Evolutionary conservation across 169 alveolate genomes (phyloP).

Genomic region (Cardiosporidium cionae): DNA sequence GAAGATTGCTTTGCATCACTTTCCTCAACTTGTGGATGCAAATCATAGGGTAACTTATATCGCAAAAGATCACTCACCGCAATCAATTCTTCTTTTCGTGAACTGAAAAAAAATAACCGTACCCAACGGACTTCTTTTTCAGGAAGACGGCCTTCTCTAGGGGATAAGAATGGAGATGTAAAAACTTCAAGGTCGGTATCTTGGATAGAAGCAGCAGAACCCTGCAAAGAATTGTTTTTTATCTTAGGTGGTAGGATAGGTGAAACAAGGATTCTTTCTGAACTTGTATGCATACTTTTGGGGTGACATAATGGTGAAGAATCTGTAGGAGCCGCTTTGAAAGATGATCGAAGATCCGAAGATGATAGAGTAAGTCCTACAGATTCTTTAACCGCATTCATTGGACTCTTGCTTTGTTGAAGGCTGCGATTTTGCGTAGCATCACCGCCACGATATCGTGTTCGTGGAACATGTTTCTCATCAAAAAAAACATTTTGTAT

Average conservation of each 20-base stretch:
- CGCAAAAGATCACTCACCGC: neutral
- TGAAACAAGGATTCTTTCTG: neutral
- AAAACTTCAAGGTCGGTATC: neutral
- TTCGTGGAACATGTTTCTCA: neutral
- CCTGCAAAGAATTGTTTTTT: neutral
- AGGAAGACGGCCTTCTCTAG: neutral
- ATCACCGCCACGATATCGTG: too few species aligned
- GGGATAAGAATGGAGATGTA: too few species aligned
- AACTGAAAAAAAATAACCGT: neutral
- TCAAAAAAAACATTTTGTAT: neutral
- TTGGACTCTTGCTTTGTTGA: too few species aligned
- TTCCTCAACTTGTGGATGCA: slow-evolving; percentile 4
- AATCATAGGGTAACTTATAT: slow-evolving; percentile 20
- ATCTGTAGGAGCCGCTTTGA: too few species aligned
- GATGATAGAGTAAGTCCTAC: neutral
- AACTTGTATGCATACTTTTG: neutral
- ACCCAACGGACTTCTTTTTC: neutral
- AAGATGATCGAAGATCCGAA: neutral
- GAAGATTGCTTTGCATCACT: neutral
- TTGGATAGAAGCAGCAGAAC: neutral
- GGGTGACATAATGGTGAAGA: too few species aligned
- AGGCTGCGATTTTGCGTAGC: too few species aligned
- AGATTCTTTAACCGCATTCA: neutral
- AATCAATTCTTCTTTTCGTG: neutral
- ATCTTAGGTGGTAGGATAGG: neutral